Evolutionary conservation across 2,329 filamentous ascomycete species (phyloP), one percentile per base, ranked within the genome.

Genomic region (Nigrospora osmanthi): DNA sequence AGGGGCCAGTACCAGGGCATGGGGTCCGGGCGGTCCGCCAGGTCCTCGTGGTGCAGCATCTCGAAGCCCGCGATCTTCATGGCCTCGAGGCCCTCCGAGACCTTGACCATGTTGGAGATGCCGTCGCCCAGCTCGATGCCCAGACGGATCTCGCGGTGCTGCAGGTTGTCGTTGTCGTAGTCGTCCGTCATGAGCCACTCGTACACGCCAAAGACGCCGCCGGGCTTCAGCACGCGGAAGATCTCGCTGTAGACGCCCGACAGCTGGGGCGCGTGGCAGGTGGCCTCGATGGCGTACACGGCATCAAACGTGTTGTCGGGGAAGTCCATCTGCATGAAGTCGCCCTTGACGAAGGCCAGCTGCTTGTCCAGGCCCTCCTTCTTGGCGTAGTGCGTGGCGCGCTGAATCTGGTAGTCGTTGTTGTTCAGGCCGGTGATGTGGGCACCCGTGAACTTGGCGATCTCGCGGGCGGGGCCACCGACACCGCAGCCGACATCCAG

Each of bases 271-370:
- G 93, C 93, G 65, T 98, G 93, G 42, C 94, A 87, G 3, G 93
- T 98, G 3, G 93, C 93, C 70, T 98, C 93, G 55, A 98, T 97
- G 44, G 90, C 91, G 63, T 97, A 97, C 43, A 96, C 88, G 46
- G 89, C 89, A 58, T 97, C 93, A 67, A 97, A 97, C 16, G 75
- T 80, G 75, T 94, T 88, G 61, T 93, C 87, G 39, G 87, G 83
- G 73, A 97, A 97, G 17, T 83, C 83, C 88, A 97, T 95, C 82
- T 95, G 89, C 91, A 97, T 97, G 66, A 98, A 98, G 62, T 97
- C 91, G 43, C 90, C 91, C 78, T 97, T 96, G 61, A 89, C 85
- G 58, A 89, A 97, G 51, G 76, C 77, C 54, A 95, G 72, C 71
- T 95, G 89, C 59, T 87, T 67, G 1, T 83, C 76, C 43, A 97